Evolutionary conservation across 257 asterid species (phyloP).

Genomic region (Capsicum baccatum): DNA sequence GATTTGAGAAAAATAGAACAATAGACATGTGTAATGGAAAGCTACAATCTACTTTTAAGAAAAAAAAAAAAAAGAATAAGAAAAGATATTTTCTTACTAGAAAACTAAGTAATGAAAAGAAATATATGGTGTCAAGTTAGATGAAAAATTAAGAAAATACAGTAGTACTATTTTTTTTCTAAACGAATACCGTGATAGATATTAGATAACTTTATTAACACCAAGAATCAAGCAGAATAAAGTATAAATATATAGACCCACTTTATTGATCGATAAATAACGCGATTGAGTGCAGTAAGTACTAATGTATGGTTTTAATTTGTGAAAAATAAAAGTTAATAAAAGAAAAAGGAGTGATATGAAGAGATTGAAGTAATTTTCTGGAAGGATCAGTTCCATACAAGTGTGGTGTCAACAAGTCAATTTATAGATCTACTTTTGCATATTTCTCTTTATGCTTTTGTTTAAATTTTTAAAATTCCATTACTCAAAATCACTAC

Average conservation of each 20-base stretch:
- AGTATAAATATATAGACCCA: no score
- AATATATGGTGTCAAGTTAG: not conserved
- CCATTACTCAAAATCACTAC: not conserved
- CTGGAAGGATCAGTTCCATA: constrained; percentile 19
- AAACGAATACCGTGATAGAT: no score
- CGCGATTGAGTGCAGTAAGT: not conserved
- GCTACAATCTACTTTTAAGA: not conserved
- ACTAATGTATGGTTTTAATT: not conserved
- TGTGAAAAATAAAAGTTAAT: not conserved
- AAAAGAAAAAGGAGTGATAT: not conserved
- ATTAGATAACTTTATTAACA: no score
- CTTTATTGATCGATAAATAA: no score
- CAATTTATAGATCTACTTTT: constrained; percentile 2
- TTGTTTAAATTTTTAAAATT: not conserved
- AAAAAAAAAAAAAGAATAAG: not conserved
- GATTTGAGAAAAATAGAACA: not conserved
- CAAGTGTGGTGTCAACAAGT: constrained; percentile 8
- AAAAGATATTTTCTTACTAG: not conserved
- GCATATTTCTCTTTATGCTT: not conserved
- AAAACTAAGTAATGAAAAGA: not conserved
- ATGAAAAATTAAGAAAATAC: not conserved
- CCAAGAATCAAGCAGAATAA: no score
- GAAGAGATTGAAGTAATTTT: constrained; percentile 15
- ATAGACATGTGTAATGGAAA: not conserved
- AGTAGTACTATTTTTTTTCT: no score